These are phyloP conservation scores for Schizothecium vesticola DNA, from an alignment of 495 filamentous ascomycete genomes.

Conservation along the genomic window DNA sequence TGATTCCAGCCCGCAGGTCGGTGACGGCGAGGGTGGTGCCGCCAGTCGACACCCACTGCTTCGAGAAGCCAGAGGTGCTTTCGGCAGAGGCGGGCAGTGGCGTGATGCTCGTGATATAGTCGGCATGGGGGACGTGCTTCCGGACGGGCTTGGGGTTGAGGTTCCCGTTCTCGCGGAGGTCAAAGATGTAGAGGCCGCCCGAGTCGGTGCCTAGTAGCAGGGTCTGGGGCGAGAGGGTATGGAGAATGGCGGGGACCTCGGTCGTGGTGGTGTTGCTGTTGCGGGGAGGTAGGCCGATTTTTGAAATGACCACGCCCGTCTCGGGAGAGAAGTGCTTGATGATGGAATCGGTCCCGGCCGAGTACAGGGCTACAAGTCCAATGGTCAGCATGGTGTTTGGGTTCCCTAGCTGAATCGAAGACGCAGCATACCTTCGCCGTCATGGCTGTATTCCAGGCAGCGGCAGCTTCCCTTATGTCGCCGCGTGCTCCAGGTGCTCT, in stretches of 20 bases:
- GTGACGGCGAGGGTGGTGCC: slow-evolving; percentile 84
- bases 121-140: slow-evolving; percentile 79
- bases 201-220: slow-evolving; percentile 88
- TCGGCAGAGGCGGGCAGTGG: slow-evolving; percentile 71
- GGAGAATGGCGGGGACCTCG: slow-evolving; percentile 72
- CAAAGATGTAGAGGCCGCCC: slow-evolving; percentile 82
- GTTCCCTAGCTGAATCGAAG: not conserved
- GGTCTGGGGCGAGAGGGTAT: slow-evolving; percentile 78
- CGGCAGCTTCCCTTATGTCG: slow-evolving; percentile 92
- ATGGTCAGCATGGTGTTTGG: slow-evolving; percentile 10
- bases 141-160: slow-evolving; percentile 61
- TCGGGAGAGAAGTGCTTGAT: slow-evolving; percentile 78
- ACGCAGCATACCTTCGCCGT: slow-evolving; percentile 51
- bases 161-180: slow-evolving; percentile 66
- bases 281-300: slow-evolving; percentile 58
- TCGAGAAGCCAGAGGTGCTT: slow-evolving; percentile 77
- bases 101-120: slow-evolving; percentile 87
- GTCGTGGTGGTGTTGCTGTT: slow-evolving; percentile 28
- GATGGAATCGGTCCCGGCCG: slow-evolving; percentile 82
- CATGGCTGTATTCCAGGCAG: slow-evolving; percentile 65
- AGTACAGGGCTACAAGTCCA: slow-evolving; percentile 58
- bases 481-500: slow-evolving; percentile 79
- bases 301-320: slow-evolving; percentile 75
- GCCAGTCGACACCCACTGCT: slow-evolving; percentile 90
- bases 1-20: slow-evolving; percentile 74